Evolutionary conservation across 2,329 filamentous ascomycete species (phyloP), one percentile per base, ranked within the genome.

Genomic region (Dothideomycetes sp.): DNA sequence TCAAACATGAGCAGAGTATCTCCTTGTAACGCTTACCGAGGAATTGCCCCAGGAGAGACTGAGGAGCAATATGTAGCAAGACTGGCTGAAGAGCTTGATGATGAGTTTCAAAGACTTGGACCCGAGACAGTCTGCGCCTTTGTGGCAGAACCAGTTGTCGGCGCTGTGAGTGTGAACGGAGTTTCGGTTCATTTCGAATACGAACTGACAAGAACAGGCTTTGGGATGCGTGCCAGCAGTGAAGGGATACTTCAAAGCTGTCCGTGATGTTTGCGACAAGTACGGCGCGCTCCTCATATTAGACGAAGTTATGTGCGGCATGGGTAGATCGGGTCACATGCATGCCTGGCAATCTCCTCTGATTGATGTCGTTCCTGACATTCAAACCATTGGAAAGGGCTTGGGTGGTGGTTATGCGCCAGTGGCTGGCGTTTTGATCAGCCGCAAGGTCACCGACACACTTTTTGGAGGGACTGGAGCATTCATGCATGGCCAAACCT

Each of bases 271-370:
- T 1, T 91, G 84, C 55, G 71, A 80, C 38, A 75, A 74, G 45
- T 69, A 89, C 52, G 83, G 80, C 0, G 76, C 80, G 0, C 70
- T 91, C 0, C 65, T 91, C n/a, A 80, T 89, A 32, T 62, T 89
- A 0, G 85, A 91, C 52, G 84, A 89, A 54, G 70, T 86, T 31
- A 84, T 87, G 80, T 80, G 74, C 33, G 79, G 79, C 2, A 72
- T 73, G 58, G 78, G 78, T 1, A 63, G 77, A 1, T 70, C 68
- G 0, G 78, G 76, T 0, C 56, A 57, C 7, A 58, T 80, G 48
- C 72, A 83, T 59, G 73, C 75, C 1, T 83, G 75, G 71, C 67
- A 80, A 49, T 66, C 75, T 33, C 55, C 56, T 8, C 45, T 53
- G 5, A 70, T 78, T 19, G 68, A 61, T 0, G 63, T 74, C 4